These are phyloP conservation scores for Cubamyces lactineus DNA, from an alignment of 768 basidiomycete species.

Conservation along the genomic window DNA sequence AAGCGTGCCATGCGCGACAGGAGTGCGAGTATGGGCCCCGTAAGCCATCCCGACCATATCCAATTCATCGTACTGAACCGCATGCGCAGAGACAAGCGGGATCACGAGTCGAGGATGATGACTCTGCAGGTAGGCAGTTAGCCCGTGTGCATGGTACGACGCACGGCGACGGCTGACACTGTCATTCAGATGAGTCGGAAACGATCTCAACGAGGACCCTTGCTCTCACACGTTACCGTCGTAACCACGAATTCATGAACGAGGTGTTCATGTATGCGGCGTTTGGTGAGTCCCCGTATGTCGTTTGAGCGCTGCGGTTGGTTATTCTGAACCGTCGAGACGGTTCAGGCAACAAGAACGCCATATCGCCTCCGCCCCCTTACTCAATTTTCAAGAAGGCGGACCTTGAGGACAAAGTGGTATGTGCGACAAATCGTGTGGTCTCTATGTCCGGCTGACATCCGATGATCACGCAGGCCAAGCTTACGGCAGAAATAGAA, in stretches of 20 bases:
- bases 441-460: neutral
- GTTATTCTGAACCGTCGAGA: neutral
- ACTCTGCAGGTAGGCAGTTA: conserved; percentile 57
- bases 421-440: conserved; percentile 35
- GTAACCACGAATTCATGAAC: conserved; percentile 86
- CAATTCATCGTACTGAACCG: neutral
- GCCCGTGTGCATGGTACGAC: neutral
- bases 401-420: conserved; percentile 61
- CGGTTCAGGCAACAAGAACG: conserved; percentile 47
- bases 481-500: conserved; percentile 62
- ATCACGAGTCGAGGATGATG: conserved; percentile 53
- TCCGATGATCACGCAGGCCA: conserved; percentile 43
- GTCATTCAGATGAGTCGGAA: conserved; percentile 42
- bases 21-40: conserved; percentile 45
- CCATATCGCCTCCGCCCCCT: conserved; percentile 43
- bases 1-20: conserved; percentile 51
- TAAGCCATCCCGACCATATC: conserved; percentile 31
- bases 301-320: neutral
- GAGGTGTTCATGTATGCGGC: conserved; percentile 78
- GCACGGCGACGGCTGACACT: neutral
- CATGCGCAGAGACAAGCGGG: conserved; percentile 35
- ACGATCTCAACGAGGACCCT: conserved; percentile 73
- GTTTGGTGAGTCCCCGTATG: conserved; percentile 45
- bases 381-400: conserved; percentile 63
- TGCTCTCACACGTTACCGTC: conserved; percentile 70